A percentile compares a stretch with the other conserved stretches of the same genome.
Evolutionary conservation across 73 alveolate genomes (phyloP).

Genomic region (Paramecium biaurelia): DNA sequence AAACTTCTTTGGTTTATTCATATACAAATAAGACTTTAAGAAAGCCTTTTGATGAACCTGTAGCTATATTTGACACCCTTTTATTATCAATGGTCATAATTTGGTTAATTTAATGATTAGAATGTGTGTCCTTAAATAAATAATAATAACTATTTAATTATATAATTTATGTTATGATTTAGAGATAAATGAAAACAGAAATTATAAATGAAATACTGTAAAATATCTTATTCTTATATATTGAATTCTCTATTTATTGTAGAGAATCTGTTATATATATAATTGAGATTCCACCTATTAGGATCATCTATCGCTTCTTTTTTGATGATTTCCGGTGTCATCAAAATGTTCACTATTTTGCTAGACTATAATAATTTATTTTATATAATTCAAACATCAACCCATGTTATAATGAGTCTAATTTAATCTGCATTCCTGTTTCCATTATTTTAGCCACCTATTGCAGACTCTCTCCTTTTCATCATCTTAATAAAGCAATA

Average conservation of each 20-base stretch:
- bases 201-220: not conserved
- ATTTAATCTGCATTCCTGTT: slow-evolving; percentile 10
- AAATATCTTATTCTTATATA: not conserved
- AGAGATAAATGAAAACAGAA: not conserved
- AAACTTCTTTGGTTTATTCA: not conserved
- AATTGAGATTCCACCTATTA: too few relatives aligned
- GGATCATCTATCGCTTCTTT: too few relatives aligned
- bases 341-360: slow-evolving; percentile 45
- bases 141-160: not conserved
- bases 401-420: slow-evolving; percentile 32
- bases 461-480: slow-evolving; percentile 46
- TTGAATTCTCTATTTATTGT: too few relatives aligned
- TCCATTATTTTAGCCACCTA: slow-evolving; percentile 59
- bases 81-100: not conserved
- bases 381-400: slow-evolving; percentile 43
- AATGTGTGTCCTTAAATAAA: not conserved
- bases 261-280: too few relatives aligned
- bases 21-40: slow-evolving; percentile 5
- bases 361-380: slow-evolving; percentile 62
- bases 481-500: not conserved
- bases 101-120: not conserved
- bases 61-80: not conserved
- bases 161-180: not conserved
- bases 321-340: not conserved
- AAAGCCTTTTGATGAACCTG: slow-evolving; percentile 15